Evolutionary conservation across 148 eudicot genomes (phyloP).

Genomic region (Persicaria tinctoria): DNA sequence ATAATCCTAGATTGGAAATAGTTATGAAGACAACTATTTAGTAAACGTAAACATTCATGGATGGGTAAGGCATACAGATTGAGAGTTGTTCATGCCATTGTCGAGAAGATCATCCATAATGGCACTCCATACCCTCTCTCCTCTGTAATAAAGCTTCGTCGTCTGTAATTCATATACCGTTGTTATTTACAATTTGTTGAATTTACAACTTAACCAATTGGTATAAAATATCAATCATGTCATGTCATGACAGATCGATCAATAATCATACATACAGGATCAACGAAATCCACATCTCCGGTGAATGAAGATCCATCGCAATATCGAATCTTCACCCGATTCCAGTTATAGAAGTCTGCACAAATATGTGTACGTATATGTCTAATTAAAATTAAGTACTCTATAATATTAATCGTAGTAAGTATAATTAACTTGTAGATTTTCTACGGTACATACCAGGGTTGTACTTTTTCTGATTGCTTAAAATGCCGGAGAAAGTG

Average conservation of each 20-base stretch:
- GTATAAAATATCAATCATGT: too few relatives aligned
- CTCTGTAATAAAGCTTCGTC: constrained; percentile 70
- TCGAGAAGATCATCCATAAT: constrained; percentile 67
- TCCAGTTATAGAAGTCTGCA: constrained; percentile 86
- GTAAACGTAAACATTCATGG: neutral
- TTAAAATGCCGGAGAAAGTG: constrained; percentile 38
- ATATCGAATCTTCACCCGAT: constrained; percentile 74
- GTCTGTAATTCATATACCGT: constrained; percentile 23
- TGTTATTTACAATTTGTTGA: too few relatives aligned
- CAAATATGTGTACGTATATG: too few relatives aligned
- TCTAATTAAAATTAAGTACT: too few relatives aligned
- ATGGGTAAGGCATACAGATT: constrained; percentile 40
- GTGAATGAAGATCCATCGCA: constrained; percentile 97
- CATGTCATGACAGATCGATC: too few relatives aligned
- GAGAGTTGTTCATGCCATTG: constrained; percentile 74
- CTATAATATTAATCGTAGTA: too few relatives aligned
- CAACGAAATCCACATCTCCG: constrained; percentile 66
- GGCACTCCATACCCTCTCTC: constrained; percentile 72
- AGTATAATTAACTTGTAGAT: too few relatives aligned
- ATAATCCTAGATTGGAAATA: too few relatives aligned
- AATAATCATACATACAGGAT: constrained; percentile 47
- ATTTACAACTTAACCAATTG: neutral
- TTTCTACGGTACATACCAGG: neutral
- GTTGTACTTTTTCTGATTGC: constrained; percentile 32
- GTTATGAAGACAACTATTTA: neutral